Evolutionary conservation across 192 early-diverging fungal genomes (phyloP), one percentile per base, ranked within the genome.

Genomic region (Coemansia umbellata): DNA sequence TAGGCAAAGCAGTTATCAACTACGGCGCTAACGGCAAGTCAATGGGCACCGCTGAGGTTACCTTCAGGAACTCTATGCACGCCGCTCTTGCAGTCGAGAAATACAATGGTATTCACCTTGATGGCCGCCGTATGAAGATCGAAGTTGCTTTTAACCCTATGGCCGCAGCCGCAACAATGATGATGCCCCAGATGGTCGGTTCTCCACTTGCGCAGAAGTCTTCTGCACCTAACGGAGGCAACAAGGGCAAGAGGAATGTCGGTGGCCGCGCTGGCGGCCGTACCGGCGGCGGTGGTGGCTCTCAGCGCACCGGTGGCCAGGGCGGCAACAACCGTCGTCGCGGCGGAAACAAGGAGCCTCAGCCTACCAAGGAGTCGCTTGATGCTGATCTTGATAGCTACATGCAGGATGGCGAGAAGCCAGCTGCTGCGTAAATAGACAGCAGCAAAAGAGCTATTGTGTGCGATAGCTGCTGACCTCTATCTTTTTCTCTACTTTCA

Each of bases 351-450:
- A 23, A 49, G 31, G 27, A 50, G 4, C n/a, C 50, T 14, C 31
- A 51, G 0, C 42, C 39, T 27, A 64, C 74, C 56, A 59, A 47
- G 30, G 74, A 63, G 30, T 40, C 53, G n/a, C 66, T 72, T n/a
- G 64, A 78, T 26, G 69, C 65, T 8, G 70, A 78, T 6, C 68
- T 71, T 7, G 69, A 71, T 60, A 48, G 51, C 50, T 78, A 71
- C 69, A 78, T 73, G 70, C 53, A 55, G 53, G 60, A 65, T 9
- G 63, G 53, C 48, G 54, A 66, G 35, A 60, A 64, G 43, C 10
- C 60, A 10, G 31, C 55, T 8, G 17, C 59, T 10, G 36, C 47
- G n/a, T n/a, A n/a, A n/a, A n/a, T n/a, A n/a, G n/a, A n/a, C n/a
- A n/a, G n/a, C n/a, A n/a, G n/a, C n/a, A n/a, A n/a, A n/a, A n/a